These are phyloP conservation scores for Akanthomyces uredinophilus DNA, from an alignment of 2,329 filamentous ascomycete genomes.

Conservation along the genomic window DNA sequence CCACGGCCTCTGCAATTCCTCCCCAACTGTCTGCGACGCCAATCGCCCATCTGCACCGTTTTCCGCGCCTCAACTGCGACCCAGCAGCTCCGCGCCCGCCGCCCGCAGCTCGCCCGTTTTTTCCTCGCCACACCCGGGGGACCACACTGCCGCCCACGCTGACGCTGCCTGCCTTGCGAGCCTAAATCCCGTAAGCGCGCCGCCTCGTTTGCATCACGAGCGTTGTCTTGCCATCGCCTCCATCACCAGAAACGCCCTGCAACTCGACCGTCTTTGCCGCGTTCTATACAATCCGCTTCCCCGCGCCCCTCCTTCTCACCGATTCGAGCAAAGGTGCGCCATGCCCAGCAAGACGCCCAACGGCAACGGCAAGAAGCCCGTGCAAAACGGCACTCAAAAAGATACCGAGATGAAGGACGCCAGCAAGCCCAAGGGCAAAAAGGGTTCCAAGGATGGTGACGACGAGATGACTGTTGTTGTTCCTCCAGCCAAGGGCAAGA, in stretches of 20 bases:
- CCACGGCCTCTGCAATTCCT: conserved; percentile 15
- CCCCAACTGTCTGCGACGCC: conserved; percentile 14
- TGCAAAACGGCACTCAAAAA: conserved; percentile 60
- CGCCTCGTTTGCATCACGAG: conserved; percentile 10
- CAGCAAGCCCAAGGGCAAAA: conserved; percentile 62
- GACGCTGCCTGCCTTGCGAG: conserved; percentile 10
- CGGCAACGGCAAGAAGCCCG: conserved; percentile 64
- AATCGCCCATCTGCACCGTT: conserved; percentile 3
- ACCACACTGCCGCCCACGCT: conserved; percentile 2
- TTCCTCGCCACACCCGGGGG: conserved; percentile 4
- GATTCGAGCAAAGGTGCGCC: conserved; percentile 19
- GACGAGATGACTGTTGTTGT: conserved; percentile 80
- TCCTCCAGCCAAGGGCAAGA: conserved; percentile 62
- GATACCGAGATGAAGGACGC: conserved; percentile 69
- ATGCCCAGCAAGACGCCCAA: conserved; percentile 73
- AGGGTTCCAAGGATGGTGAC: conserved; percentile 60
- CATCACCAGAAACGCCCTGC: neutral
- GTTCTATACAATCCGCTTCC: neutral
- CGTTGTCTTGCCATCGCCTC: conserved; percentile 15
- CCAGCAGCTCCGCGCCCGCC: neutral
- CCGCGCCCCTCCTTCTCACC: neutral
- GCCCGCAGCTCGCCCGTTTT: neutral
- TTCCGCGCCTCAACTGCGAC: neutral
- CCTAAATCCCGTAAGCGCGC: conserved; percentile 14
- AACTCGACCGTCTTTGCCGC: neutral